Conservation (phyloP, 345 rosid genomes). For the Sonneratia caseolaris region DNA sequence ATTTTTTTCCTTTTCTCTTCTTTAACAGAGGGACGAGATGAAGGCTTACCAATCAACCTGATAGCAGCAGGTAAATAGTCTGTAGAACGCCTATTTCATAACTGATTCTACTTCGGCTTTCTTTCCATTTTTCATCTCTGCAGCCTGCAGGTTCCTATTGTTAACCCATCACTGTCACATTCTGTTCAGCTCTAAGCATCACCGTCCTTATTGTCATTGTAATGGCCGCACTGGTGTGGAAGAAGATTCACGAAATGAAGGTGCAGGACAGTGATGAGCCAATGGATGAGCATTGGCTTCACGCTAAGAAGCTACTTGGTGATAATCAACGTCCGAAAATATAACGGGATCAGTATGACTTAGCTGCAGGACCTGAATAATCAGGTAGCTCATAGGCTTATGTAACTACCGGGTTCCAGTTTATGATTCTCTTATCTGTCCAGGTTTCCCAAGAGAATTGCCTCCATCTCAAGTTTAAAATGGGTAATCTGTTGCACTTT, state of each 20-base stretch:
- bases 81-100: background rate
- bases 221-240: slow-evolving; percentile 5
- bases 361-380: background rate
- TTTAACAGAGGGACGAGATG: background rate
- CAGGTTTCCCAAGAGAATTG: too few species aligned
- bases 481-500: too few species aligned
- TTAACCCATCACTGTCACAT: background rate
- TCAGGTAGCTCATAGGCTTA: too few species aligned
- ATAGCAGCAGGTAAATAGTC: background rate
- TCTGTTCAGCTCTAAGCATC: slow-evolving; percentile 1
- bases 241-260: slow-evolving; percentile 11
- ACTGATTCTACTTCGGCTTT: background rate
- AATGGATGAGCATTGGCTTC: slow-evolving; percentile 8
- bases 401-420: too few species aligned
- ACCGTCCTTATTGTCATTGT: slow-evolving; percentile 3
- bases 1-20: background rate
- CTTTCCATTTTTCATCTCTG: background rate
- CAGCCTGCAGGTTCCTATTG: background rate
- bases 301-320: slow-evolving; percentile 2
- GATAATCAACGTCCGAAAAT: background rate
- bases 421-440: too few species aligned
- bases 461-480: too few species aligned
- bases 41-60: background rate
- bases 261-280: background rate
- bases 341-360: background rate